Conservation (phyloP, 2,329 filamentous ascomycete species). For the Ophiostoma sp. region DNA sequence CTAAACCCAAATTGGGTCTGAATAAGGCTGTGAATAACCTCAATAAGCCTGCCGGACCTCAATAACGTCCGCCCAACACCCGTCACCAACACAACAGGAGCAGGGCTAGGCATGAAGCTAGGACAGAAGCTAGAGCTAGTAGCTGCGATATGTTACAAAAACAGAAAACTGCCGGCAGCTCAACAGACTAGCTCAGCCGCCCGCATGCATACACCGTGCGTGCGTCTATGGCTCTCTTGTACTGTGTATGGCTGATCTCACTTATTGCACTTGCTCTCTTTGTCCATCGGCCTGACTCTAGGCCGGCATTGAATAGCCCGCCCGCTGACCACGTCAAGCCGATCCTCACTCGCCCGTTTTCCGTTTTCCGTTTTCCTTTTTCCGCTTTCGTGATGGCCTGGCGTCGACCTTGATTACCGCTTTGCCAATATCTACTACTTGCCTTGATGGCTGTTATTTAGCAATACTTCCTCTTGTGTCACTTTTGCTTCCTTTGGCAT, state of each 20-base stretch:
- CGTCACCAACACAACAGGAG: background rate
- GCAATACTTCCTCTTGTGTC: background rate
- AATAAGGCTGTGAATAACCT: slow-evolving; percentile 35
- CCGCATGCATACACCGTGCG: background rate
- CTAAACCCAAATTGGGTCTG: slow-evolving; percentile 32
- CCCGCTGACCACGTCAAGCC: background rate
- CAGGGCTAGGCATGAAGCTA: background rate
- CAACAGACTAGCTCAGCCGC: background rate
- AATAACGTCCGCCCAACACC: background rate
- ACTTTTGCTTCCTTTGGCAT: background rate
- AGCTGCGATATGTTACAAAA: background rate
- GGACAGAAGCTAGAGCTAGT: too few species aligned
- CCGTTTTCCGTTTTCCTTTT: background rate
- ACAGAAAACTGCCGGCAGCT: background rate
- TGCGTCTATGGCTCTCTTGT: background rate
- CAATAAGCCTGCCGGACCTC: slow-evolving; percentile 8
- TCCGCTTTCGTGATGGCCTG: slow-evolving; percentile 12
- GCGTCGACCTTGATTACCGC: background rate
- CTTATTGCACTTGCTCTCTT: background rate
- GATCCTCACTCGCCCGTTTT: background rate
- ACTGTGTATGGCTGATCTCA: too few species aligned
- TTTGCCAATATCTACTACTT: background rate
- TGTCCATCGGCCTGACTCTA: background rate
- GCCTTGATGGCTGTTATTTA: background rate
- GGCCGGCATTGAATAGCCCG: background rate